Percentiles rank a stretch among this genome's conserved stretches.
These are phyloP conservation scores for Trametes hirsuta DNA, from an alignment of 1,284 basidiomycete genomes.

Conservation along the genomic window DNA sequence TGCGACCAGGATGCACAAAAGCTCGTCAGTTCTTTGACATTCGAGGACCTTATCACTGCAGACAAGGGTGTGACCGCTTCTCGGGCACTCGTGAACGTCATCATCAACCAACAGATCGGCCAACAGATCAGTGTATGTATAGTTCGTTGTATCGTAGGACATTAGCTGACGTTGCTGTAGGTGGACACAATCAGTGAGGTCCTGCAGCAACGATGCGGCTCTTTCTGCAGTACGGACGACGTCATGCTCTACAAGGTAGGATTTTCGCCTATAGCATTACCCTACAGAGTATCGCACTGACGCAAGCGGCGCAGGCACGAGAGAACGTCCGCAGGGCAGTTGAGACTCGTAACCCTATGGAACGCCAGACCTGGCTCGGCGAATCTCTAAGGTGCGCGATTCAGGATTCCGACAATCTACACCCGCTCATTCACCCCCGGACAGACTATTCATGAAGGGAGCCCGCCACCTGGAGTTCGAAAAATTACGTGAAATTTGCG, in stretches of 20 bases:
- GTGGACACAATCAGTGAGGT: conserved; percentile 96
- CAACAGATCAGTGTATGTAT: conserved; percentile 87
- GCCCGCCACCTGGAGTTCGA: conserved; percentile 85
- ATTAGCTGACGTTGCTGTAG: conserved; percentile 41
- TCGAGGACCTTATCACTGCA: conserved; percentile 83
- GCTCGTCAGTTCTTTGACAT: conserved; percentile 71
- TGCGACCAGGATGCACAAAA: conserved; percentile 74
- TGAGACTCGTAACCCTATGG: conserved; percentile 73
- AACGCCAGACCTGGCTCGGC: conserved; percentile 75
- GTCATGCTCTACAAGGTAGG: conserved; percentile 94
- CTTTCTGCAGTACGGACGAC: conserved; percentile 98
- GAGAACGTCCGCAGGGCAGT: conserved; percentile 92
- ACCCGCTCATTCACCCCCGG: not conserved
- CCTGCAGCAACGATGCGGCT: conserved; percentile 92
- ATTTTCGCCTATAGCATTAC: conserved; percentile 38
- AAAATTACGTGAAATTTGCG: conserved; percentile 82
- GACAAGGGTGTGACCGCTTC: conserved; percentile 84
- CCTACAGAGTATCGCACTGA: not conserved
- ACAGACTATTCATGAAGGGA: conserved; percentile 85
- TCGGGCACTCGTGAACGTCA: conserved; percentile 87
- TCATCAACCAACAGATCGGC: conserved; percentile 98
- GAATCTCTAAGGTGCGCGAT: conserved; percentile 79
- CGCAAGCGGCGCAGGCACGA: conserved; percentile 67
- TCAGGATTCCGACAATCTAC: not conserved
- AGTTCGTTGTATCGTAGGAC: not conserved